phyloP scores from a whole-genome alignment of 768 basidiomycete species.

The Termitomyces sp. region DNA sequence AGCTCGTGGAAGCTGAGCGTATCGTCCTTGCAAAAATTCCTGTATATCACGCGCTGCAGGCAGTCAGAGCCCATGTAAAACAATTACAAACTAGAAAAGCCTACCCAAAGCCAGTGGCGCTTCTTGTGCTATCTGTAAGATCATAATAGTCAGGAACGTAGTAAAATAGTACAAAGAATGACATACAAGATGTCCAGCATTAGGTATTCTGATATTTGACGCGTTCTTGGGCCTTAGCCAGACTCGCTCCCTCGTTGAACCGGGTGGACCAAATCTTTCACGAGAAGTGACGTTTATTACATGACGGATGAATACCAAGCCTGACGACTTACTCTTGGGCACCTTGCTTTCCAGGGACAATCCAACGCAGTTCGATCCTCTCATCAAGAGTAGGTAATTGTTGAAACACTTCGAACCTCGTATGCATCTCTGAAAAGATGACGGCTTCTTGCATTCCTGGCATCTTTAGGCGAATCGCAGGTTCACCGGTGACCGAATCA shows the following conservation, averaged over 20 bases:
- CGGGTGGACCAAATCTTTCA: conserved; percentile 27
- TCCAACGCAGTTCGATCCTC: conserved; percentile 47
- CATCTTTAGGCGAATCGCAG: conserved; percentile 58
- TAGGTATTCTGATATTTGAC: conserved; percentile 32
- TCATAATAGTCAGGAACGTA: background rate
- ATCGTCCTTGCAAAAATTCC: conserved; percentile 8
- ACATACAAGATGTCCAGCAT: conserved; percentile 42
- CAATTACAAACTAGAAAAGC: background rate
- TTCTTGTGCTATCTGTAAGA: conserved; percentile 36
- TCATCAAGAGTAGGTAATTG: conserved; percentile 40
- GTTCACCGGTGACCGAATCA: conserved; percentile 21
- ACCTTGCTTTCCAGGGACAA: conserved; percentile 43
- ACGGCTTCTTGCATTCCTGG: conserved; percentile 59
- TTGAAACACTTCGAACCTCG: conserved; percentile 36
- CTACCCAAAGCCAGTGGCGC: conserved; percentile 28
- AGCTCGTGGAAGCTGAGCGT: background rate
- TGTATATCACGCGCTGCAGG: conserved; percentile 10
- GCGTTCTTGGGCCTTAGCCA: conserved; percentile 39
- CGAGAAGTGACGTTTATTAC: background rate
- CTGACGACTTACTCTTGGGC: conserved; percentile 26
- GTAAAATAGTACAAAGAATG: background rate
- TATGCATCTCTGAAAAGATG: conserved; percentile 46
- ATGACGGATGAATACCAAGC: background rate
- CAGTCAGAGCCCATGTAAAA: background rate
- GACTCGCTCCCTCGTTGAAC: conserved; percentile 30